Evolutionary conservation across 2,329 filamentous ascomycete genomes (phyloP), one percentile per base, ranked within the genome.

Genomic region (Elsinoe ampelina): DNA sequence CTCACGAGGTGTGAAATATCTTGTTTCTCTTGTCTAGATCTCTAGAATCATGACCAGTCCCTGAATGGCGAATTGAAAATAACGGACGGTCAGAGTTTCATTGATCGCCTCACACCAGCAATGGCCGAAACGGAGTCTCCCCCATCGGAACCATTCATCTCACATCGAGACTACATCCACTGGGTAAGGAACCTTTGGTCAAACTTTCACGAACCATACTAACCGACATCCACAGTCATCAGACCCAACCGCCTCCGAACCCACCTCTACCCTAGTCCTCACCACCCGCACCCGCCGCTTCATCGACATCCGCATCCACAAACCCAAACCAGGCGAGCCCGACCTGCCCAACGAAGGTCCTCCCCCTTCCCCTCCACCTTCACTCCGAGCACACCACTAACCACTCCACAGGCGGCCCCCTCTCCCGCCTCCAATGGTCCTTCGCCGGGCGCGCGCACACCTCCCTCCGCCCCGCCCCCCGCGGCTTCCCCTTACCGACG

Each of bases 241-340:
- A 0, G 74, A 72, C 0, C 64, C 70, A 4, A n/a, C n/a, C 13
- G 67, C 76, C n/a, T 69, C 69, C 52, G 84, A 87, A 66, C 80
- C 80, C 13, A 87, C 84, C 0, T 78, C 76, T 1, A 86, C 84
- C 0, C 65, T 85, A 3, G 84, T 87, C 11, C 71, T 87, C 45
- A 86, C 84, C 0, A 81, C 81, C 2, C 78, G 80, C 1, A 65
- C 67, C 22, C 72, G 72, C 30, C 76, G 73, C 36, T 87, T 84
- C 64, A 78, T 86, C 36, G 84, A 87, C 63, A 65, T 86, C 19
- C 79, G 84, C 39, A 72, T 84, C 52, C 65, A 78, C 48, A 69
- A 67, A 17, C 63, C 67, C 0, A 54, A 58, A 19, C 12, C 22
- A 5, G n/a, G 6, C 17, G 59, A 62, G 12, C 56, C 38, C 15